phyloP scores from a whole-genome alignment of 176 grass and related monocot species.

The Aegilops umbellulata region DNA sequence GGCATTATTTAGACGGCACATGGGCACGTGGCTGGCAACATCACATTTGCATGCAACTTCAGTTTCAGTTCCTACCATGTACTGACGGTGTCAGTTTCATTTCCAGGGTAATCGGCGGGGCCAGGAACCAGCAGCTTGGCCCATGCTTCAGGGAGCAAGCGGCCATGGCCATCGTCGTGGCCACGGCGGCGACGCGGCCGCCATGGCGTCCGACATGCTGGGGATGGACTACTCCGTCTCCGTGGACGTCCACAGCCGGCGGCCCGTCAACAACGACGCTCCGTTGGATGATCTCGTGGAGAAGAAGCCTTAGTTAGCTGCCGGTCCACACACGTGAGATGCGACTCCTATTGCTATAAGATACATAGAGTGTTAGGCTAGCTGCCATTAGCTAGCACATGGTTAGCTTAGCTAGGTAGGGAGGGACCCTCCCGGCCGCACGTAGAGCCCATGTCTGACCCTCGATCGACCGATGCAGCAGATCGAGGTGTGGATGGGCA shows the following conservation, averaged over 20 bases:
- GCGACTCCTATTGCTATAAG: not conserved
- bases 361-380: not conserved
- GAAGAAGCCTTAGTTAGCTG: constrained; percentile 29
- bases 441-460: constrained; percentile 16
- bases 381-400: not conserved
- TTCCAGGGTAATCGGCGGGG: too few relatives aligned
- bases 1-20: not conserved
- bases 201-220: constrained; percentile 30
- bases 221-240: constrained; percentile 40
- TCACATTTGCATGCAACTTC: not conserved
- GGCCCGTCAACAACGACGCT: constrained; percentile 61
- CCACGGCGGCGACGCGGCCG: not conserved
- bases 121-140: too few relatives aligned
- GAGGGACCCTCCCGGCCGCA: not conserved
- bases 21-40: not conserved
- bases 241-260: constrained; percentile 4
- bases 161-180: not conserved
- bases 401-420: not conserved
- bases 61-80: not conserved
- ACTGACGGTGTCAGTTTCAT: not conserved
- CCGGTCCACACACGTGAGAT: too few relatives aligned
- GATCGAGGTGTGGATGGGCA: constrained; percentile 19
- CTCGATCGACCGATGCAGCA: not conserved
- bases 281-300: constrained; percentile 20
- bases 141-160: not conserved